Conservation (phyloP, 2,329 filamentous ascomycete species). For the Neonectria hederae region DNA sequence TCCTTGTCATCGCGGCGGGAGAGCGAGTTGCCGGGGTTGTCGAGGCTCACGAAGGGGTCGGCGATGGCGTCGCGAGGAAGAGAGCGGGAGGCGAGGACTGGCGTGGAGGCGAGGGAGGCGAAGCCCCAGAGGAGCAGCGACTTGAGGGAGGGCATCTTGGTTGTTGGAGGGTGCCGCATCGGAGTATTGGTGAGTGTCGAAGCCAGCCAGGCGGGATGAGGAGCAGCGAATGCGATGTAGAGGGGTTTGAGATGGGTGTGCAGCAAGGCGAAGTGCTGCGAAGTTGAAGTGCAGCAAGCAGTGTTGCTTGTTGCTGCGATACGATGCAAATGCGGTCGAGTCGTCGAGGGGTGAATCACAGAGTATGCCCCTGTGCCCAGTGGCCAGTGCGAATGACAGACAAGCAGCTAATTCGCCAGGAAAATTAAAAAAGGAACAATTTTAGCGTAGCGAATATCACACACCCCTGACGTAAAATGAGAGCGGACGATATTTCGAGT, state of each 20-base stretch:
- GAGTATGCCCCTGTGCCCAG: not conserved
- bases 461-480: not conserved
- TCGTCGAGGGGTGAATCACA: not conserved
- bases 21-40: not conserved
- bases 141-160: conserved; percentile 37
- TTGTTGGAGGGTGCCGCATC: not conserved
- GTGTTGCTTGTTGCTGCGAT: not conserved
- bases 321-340: not conserved
- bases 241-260: not conserved
- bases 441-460: not conserved
- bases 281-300: too few species aligned
- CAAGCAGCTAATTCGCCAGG: not conserved
- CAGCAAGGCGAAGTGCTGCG: not conserved
- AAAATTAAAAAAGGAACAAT: not conserved
- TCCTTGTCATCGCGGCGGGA: conserved; percentile 10
- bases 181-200: not conserved
- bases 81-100: conserved; percentile 31
- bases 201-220: not conserved
- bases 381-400: not conserved
- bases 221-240: not conserved
- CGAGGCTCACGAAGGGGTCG: not conserved
- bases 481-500: not conserved
- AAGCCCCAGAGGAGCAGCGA: conserved; percentile 41
- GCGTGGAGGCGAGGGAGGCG: conserved; percentile 29
- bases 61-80: conserved; percentile 17